Evolutionary conservation across 83 land plant genomes (phyloP).

Genomic region (Picea abies): DNA sequence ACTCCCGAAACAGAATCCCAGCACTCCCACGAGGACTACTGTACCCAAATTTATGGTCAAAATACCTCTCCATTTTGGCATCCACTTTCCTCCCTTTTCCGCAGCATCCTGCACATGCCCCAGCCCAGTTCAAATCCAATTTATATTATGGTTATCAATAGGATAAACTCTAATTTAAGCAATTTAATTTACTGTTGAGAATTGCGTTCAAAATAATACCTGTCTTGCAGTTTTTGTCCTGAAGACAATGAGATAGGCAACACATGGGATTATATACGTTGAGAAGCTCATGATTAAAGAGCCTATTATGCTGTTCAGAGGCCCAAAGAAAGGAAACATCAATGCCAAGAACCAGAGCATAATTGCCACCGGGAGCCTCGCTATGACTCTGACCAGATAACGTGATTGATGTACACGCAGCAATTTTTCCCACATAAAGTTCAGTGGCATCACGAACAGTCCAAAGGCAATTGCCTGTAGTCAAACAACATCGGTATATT

Average conservation of each 20-base stretch:
- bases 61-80: background rate
- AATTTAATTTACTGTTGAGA: no score
- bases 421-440: slow-evolving; percentile 46
- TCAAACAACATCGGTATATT: background rate
- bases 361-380: slow-evolving; percentile 25
- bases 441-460: slow-evolving; percentile 37
- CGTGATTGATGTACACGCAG: slow-evolving; percentile 28
- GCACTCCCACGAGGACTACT: background rate
- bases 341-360: slow-evolving; percentile 39
- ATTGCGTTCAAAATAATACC: background rate
- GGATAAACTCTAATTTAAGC: no score
- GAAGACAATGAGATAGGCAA: slow-evolving; percentile 31
- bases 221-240: slow-evolving; percentile 2
- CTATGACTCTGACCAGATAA: slow-evolving; percentile 21
- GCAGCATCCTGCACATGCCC: no score
- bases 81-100: background rate
- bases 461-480: slow-evolving; percentile 42
- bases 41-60: background rate
- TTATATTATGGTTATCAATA: no score
- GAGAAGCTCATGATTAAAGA: slow-evolving; percentile 40
- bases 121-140: no score
- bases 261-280: slow-evolving; percentile 34
- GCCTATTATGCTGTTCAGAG: slow-evolving; percentile 37
- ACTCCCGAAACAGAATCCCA: slow-evolving; percentile 11
- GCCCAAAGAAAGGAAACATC: slow-evolving; percentile 42